Conservation (phyloP, 73 alveolate genomes). For the Paramecium biaurelia region DNA sequence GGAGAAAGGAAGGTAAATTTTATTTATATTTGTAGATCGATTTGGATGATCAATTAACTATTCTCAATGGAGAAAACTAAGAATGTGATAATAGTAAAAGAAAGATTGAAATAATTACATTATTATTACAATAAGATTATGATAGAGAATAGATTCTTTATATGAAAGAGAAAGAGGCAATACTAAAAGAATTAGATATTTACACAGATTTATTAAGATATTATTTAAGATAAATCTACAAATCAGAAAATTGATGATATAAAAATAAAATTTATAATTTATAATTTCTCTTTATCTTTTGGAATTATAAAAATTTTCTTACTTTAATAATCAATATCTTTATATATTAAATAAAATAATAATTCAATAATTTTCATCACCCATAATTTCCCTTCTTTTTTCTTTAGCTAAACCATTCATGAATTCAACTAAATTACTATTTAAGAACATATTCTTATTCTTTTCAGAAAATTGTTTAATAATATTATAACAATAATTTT, state of each 20-base stretch:
- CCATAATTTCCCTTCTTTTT: conserved; percentile 46
- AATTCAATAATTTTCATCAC: conserved; percentile 52
- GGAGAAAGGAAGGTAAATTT: neutral
- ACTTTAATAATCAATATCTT: no score
- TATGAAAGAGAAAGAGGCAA: neutral
- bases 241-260: neutral
- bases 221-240: neutral
- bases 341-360: neutral
- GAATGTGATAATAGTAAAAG: neutral
- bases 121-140: neutral
- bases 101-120: neutral
- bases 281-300: neutral
- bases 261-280: neutral
- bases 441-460: conserved; percentile 46
- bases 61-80: neutral
- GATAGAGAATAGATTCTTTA: neutral
- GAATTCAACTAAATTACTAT: conserved; percentile 58
- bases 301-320: no score
- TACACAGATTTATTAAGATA: neutral
- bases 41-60: neutral
- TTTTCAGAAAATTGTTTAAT: conserved; percentile 58
- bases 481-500: conserved; percentile 52
- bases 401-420: conserved; percentile 62
- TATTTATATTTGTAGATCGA: neutral
- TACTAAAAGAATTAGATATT: neutral